Evolutionary conservation across 2,329 filamentous ascomycete genomes (phyloP).

Genomic region (Talaromyces rugulosus): DNA sequence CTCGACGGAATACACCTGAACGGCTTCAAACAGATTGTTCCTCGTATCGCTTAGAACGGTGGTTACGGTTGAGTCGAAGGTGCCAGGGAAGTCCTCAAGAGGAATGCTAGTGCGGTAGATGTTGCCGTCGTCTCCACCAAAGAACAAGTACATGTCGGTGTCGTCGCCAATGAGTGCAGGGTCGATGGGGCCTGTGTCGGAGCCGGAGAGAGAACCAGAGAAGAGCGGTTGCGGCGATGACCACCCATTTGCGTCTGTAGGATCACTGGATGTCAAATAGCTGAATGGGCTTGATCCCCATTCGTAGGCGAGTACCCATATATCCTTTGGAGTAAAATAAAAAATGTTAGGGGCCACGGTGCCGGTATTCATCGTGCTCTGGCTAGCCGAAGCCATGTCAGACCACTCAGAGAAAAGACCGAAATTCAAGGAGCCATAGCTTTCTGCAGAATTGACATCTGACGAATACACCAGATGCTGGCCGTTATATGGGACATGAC

Average conservation of each 20-base stretch:
- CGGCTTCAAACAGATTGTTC: constrained; percentile 62
- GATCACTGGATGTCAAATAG: constrained; percentile 57
- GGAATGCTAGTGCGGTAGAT: constrained; percentile 64
- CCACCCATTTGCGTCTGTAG: constrained; percentile 57
- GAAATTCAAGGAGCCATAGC: constrained; percentile 59
- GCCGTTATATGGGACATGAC: constrained; percentile 51
- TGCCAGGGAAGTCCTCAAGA: constrained; percentile 57
- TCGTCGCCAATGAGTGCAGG: constrained; percentile 61
- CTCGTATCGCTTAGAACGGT: constrained; percentile 50
- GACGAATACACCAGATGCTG: constrained; percentile 60
- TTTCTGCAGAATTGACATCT: constrained; percentile 38
- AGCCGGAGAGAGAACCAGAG: constrained; percentile 48
- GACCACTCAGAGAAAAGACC: constrained; percentile 51
- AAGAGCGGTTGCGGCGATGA: constrained; percentile 52
- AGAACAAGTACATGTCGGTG: constrained; percentile 64
- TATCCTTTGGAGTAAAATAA: constrained; percentile 57
- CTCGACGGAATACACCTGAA: constrained; percentile 60
- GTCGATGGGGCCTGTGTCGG: constrained; percentile 56
- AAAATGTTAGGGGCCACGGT: constrained; percentile 61
- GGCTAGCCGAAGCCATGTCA: constrained; percentile 48
- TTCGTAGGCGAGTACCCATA: constrained; percentile 65
- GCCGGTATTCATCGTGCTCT: constrained; percentile 47
- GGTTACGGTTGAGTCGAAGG: constrained; percentile 51
- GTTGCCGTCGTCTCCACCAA: constrained; percentile 62
- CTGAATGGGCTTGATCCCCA: constrained; percentile 59